A percentile compares a stretch with the other conserved stretches of the same genome.
Evolutionary conservation across 2,329 filamentous ascomycete species (phyloP).

Genomic region (Dendrostoma leiphaemia): DNA sequence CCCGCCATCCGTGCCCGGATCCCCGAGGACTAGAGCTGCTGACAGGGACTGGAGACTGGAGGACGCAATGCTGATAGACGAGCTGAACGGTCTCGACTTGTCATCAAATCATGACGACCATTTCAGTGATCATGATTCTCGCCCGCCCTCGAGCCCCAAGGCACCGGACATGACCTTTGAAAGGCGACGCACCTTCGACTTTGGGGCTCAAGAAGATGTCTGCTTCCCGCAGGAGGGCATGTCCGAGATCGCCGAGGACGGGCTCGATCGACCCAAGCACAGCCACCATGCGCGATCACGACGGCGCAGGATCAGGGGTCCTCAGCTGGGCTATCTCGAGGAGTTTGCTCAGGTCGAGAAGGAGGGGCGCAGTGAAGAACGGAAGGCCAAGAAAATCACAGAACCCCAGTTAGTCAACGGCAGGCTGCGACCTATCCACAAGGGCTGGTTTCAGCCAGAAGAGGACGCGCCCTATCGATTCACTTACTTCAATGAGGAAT

Average conservation of each 20-base stretch:
- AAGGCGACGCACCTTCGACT: constrained; percentile 56
- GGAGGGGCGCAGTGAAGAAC: constrained; percentile 77
- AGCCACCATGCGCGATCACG: constrained; percentile 37
- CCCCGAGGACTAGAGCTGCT: constrained; percentile 50
- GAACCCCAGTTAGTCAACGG: constrained; percentile 93
- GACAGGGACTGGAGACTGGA: constrained; percentile 58
- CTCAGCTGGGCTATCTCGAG: constrained; percentile 78
- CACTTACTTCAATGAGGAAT: constrained; percentile 98
- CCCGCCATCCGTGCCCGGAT: constrained; percentile 65
- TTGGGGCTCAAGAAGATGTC: constrained; percentile 79
- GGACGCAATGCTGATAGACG: constrained; percentile 70
- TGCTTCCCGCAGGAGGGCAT: constrained; percentile 82
- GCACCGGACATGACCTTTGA: constrained; percentile 37
- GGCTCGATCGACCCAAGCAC: constrained; percentile 38
- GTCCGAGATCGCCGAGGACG: constrained; percentile 80
- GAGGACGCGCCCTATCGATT: constrained; percentile 93
- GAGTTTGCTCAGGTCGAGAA: constrained; percentile 92
- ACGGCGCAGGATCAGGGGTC: constrained; percentile 74
- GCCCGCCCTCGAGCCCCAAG: constrained; percentile 22
- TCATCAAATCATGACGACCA: constrained; percentile 11
- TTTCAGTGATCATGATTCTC: constrained; percentile 13
- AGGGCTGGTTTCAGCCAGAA: constrained; percentile 80
- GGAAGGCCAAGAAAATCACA: constrained; percentile 85
- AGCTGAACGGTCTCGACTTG: constrained; percentile 43
- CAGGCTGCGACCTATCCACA: constrained; percentile 75